Evolutionary conservation across 805 yeast genomes (phyloP), one percentile per base, ranked within the genome.

Genomic region (Wickerhamomyces sydowiorum): DNA sequence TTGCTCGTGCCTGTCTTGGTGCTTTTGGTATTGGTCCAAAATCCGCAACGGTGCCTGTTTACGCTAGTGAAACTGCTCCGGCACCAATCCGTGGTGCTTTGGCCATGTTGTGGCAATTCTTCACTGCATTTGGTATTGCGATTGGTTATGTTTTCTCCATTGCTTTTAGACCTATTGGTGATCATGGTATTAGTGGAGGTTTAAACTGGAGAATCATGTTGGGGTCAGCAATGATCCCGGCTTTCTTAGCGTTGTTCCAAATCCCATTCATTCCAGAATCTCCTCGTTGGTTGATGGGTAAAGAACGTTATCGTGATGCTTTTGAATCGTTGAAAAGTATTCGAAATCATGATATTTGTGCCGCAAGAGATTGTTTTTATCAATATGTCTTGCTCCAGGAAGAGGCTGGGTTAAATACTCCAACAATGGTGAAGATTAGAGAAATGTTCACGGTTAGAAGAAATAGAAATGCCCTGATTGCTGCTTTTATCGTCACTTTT

Each of bases 401-500:
- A 61, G 87, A 82, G 60, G 72, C 69, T 34, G 70, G 82, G 3
- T 60, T 66, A 49, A 66, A 63, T 17, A 59, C 70, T 40, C 70
- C 83, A 21, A 71, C 73, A 28, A 43, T 57, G 56, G 52, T 64
- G 58, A 49, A 74, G 80, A 54, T 76, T 36, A 64, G 62, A 40
- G 85, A 81, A 58, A 66, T 86, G 69, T 70, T 86, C 58, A 72
- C 81, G 1, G 70, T 84, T 37, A 75, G 93, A 61, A 77, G 96
- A 69, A 86, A 85, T 62, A 77, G 95, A 65, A 83, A 87, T 57
- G 95, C 93, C 40, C 78, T 86, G 8, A 52, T 82, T 43, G 95
- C 86, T 42, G 79, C 95, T 4, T 82, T 83, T 75, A 73, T 86
- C 48, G 87, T 81, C 45, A 87, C 88, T 80, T 84, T 86, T 58